phyloP scores from a whole-genome alignment of 805 yeast species.

The Pichia cabralensis region DNA sequence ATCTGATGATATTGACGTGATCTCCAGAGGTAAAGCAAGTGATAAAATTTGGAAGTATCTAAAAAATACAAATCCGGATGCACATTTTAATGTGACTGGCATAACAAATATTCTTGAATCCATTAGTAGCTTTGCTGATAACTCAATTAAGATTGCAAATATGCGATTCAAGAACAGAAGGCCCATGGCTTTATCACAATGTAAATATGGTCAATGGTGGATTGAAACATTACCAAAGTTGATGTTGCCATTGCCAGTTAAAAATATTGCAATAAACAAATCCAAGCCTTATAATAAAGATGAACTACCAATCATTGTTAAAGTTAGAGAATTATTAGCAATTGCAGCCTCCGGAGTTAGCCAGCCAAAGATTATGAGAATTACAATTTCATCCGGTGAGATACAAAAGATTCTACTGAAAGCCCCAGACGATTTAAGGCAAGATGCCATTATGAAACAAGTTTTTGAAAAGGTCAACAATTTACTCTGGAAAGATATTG shows the following conservation, averaged over 20 bases:
- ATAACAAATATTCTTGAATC: constrained; percentile 27
- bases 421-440: constrained; percentile 86
- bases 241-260: constrained; percentile 61
- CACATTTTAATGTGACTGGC: constrained; percentile 8
- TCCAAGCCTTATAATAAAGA: constrained; percentile 31
- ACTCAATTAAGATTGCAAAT: constrained; percentile 42
- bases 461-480: constrained; percentile 81
- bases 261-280: constrained; percentile 31
- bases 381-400: constrained; percentile 48
- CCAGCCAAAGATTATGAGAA: constrained; percentile 67
- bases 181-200: constrained; percentile 25
- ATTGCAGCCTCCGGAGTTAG: constrained; percentile 83
- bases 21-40: constrained; percentile 44
- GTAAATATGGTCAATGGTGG: constrained; percentile 52
- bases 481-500: constrained; percentile 45
- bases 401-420: constrained; percentile 56
- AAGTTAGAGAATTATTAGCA: constrained; percentile 35
- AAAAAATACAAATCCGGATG: constrained; percentile 5
- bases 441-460: constrained; percentile 96
- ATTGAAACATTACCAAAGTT: constrained; percentile 31
- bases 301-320: constrained; percentile 25
- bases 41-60: constrained; percentile 36
- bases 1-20: constrained; percentile 29
- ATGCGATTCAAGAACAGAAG: constrained; percentile 29
- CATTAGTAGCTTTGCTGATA: constrained; percentile 40